phyloP scores from a whole-genome alignment of 2,329 filamentous ascomycete species.

The Fusarium liriodendri region DNA sequence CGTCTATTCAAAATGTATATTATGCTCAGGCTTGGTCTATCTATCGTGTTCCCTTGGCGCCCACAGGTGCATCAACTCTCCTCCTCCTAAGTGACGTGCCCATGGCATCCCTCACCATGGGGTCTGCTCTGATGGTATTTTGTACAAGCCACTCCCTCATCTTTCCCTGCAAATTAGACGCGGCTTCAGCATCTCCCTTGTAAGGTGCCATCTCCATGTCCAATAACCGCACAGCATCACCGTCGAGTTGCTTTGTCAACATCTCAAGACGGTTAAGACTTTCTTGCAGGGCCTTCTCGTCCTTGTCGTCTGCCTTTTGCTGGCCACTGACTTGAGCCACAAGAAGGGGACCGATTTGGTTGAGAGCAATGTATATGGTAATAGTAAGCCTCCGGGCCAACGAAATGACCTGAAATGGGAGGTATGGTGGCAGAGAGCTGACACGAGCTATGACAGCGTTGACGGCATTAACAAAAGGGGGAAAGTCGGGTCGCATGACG shows the following conservation, averaged over 20 bases:
- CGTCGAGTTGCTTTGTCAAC: conserved; percentile 69
- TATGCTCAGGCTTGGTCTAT: conserved; percentile 14
- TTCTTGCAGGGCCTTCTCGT: conserved; percentile 66
- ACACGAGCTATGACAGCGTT: conserved; percentile 57
- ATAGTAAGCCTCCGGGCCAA: conserved; percentile 81
- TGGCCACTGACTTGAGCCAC: conserved; percentile 47
- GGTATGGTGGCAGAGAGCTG: conserved; percentile 67
- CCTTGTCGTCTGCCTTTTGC: conserved; percentile 45
- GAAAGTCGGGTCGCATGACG: conserved; percentile 65
- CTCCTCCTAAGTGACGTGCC: conserved; percentile 73
- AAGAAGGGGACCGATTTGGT: conserved; percentile 80
- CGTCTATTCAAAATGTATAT: conserved; percentile 31
- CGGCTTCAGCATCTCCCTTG: conserved; percentile 73
- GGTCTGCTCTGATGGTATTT: conserved; percentile 83
- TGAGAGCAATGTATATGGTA: conserved; percentile 84
- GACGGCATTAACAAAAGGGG: conserved; percentile 56
- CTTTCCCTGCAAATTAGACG: conserved; percentile 70
- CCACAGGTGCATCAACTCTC: conserved; percentile 70
- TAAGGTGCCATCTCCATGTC: conserved; percentile 86
- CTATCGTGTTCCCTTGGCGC: conserved; percentile 64
- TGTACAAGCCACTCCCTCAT: conserved; percentile 90
- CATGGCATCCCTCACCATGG: conserved; percentile 85
- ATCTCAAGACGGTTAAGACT: conserved; percentile 76
- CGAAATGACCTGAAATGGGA: conserved; percentile 86
- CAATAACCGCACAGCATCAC: conserved; percentile 77